Evolutionary conservation across 2,329 filamentous ascomycete species (phyloP).

Genomic region (Graphium sp.): DNA sequence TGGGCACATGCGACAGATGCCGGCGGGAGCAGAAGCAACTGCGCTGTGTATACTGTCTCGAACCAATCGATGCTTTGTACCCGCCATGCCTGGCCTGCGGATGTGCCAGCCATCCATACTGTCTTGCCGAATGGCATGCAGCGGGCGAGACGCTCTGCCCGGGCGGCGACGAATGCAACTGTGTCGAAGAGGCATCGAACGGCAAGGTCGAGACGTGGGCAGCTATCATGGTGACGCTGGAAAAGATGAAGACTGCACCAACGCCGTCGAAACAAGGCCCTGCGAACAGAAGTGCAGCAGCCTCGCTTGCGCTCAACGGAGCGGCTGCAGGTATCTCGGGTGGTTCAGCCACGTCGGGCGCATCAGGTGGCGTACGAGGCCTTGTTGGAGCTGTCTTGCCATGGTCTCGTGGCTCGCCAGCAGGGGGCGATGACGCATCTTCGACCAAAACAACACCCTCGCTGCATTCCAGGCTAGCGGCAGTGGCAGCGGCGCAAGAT

Average conservation of each 20-base stretch:
- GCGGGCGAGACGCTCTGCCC: conserved; percentile 40
- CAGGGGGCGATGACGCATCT: too few species aligned
- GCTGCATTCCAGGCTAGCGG: too few species aligned
- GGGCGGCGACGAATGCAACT: conserved; percentile 48
- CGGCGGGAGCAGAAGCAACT: conserved; percentile 38
- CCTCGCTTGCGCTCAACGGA: too few species aligned
- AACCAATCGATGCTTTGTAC: conserved; percentile 42
- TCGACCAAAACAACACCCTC: too few species aligned
- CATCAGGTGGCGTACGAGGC: too few species aligned
- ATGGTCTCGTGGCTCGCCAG: too few species aligned
- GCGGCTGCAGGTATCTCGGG: too few species aligned
- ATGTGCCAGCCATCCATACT: conserved; percentile 42
- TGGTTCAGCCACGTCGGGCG: too few species aligned
- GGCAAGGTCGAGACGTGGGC: conserved; percentile 46
- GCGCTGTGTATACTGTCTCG: conserved; percentile 43
- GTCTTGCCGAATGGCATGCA: conserved; percentile 40
- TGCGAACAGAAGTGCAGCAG: too few species aligned
- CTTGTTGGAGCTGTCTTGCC: too few species aligned
- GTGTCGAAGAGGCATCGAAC: conserved; percentile 35
- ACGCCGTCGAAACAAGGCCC: too few species aligned
- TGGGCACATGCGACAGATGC: conserved; percentile 33
- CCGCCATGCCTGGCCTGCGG: conserved; percentile 45
- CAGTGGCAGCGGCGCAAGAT: too few species aligned
- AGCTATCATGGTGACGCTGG: conserved; percentile 28
- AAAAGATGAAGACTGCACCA: conserved; percentile 8